Evolutionary conservation across 202 grass and related monocot species (phyloP).

Genomic region (Thinopyrum obtusiflorum): DNA sequence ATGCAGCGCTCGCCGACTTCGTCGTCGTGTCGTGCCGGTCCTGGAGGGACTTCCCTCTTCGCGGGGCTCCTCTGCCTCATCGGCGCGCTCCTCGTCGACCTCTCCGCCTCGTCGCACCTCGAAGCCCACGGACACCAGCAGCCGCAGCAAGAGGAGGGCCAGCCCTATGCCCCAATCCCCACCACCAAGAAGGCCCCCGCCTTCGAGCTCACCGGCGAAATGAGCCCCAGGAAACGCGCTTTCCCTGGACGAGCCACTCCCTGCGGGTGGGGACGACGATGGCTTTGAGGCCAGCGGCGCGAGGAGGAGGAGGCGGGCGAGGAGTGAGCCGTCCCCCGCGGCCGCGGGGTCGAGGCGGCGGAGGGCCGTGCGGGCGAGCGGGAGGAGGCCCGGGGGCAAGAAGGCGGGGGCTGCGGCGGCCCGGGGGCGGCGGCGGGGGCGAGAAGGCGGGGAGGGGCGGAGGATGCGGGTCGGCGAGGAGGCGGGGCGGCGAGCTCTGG

Average conservation of each 20-base stretch:
- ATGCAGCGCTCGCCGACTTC: conserved; percentile 75
- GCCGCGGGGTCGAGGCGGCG: conserved; percentile 1
- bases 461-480: no score
- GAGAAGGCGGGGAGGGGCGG: neutral
- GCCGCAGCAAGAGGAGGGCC: neutral
- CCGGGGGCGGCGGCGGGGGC: conserved; percentile 33
- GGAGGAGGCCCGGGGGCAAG: conserved; percentile 28
- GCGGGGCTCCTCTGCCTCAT: conserved; percentile 75
- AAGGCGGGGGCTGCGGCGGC: conserved; percentile 26
- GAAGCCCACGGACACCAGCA: conserved; percentile 27
- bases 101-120: conserved; percentile 75
- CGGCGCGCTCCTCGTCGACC: conserved; percentile 88
- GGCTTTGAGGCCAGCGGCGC: conserved; percentile 12
- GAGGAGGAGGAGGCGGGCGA: conserved; percentile 23
- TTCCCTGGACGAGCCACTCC: neutral
- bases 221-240: conserved; percentile 48
- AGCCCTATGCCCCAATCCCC: conserved; percentile 31
- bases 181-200: conserved; percentile 34
- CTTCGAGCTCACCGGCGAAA: conserved; percentile 51
- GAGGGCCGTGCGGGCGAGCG: conserved; percentile 28
- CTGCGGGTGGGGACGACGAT: neutral
- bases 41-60: conserved; percentile 89
- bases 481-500: no score
- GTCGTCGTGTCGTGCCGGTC: conserved; percentile 54
- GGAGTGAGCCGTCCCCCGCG: neutral